Percentiles rank a stretch among this genome's conserved stretches.
Evolutionary conservation across 306 rosid genomes (phyloP).

Genomic region (Citrullus colocynthis): DNA sequence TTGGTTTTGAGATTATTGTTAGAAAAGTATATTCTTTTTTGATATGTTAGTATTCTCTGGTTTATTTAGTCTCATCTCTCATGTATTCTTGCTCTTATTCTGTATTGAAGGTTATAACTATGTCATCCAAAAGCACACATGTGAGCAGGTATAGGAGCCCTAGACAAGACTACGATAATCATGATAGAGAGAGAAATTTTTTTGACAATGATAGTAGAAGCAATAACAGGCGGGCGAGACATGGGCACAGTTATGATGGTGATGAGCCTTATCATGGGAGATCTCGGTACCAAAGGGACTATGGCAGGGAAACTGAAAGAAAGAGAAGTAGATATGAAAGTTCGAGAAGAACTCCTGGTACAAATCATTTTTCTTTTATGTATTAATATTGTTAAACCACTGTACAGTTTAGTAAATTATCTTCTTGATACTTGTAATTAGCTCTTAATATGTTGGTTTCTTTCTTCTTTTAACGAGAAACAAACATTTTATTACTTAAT

Average conservation of each 20-base stretch:
- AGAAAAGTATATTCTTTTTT: background rate
- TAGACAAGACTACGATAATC: constrained; percentile 37
- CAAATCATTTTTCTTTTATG: constrained; percentile 1
- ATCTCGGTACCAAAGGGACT: constrained; percentile 41
- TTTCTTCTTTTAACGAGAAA: no score
- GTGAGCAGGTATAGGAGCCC: constrained; percentile 23
- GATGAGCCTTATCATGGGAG: constrained; percentile 38
- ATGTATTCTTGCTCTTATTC: constrained; percentile 14
- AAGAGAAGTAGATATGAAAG: constrained; percentile 60
- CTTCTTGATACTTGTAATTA: background rate
- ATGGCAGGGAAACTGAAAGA: constrained; percentile 32
- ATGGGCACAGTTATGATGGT: constrained; percentile 24
- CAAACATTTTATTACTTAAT: no score
- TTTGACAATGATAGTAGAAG: constrained; percentile 37
- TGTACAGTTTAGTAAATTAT: background rate
- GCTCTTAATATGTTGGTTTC: background rate
- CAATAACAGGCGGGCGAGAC: constrained; percentile 31
- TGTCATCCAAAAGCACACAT: constrained; percentile 25
- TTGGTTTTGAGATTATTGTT: background rate
- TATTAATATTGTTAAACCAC: background rate
- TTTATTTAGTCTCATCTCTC: background rate
- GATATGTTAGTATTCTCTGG: background rate
- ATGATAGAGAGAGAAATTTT: constrained; percentile 41
- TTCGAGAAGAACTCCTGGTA: constrained; percentile 77
- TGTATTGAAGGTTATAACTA: constrained; percentile 36